A percentile compares a stretch with the other conserved stretches of the same genome.
phyloP scores from a whole-genome alignment of 2,329 filamentous ascomycete genomes.

The Botrytis aclada region DNA sequence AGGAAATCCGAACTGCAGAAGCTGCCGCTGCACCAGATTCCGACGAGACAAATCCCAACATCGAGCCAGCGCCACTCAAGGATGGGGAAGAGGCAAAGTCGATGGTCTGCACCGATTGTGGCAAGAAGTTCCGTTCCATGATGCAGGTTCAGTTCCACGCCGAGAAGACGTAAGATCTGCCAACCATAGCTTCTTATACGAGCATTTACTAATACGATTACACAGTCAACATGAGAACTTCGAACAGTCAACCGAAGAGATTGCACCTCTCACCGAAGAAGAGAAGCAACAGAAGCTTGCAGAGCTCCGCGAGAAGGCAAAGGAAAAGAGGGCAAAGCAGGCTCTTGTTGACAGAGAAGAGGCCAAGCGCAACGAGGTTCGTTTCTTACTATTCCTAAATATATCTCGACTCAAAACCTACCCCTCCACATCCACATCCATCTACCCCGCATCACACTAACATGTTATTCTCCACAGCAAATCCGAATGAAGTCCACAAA shows the following conservation, averaged over 20 bases:
- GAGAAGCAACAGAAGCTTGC: constrained; percentile 80
- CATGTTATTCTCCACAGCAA: constrained; percentile 44
- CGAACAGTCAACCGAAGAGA: constrained; percentile 86
- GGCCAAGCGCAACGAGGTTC: constrained; percentile 79
- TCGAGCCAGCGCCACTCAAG: constrained; percentile 63
- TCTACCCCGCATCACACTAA: not conserved
- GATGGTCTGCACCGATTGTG: constrained; percentile 90
- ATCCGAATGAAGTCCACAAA: constrained; percentile 84
- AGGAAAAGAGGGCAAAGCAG: constrained; percentile 67
- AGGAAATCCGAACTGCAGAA: constrained; percentile 63
- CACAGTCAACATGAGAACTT: constrained; percentile 83
- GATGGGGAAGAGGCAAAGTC: constrained; percentile 72
- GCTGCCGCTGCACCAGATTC: constrained; percentile 42
- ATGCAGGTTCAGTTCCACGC: constrained; percentile 87
- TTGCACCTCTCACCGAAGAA: constrained; percentile 85
- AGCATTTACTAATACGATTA: not conserved
- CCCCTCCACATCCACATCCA: not conserved
- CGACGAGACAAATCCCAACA: constrained; percentile 50
- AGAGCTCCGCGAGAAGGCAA: constrained; percentile 69
- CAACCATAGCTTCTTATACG: too few relatives aligned
- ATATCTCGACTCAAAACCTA: not conserved
- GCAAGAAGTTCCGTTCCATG: constrained; percentile 81
- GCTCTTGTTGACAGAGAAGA: constrained; percentile 74
- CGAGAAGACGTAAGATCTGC: constrained; percentile 64
- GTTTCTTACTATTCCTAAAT: constrained; percentile 16